phyloP scores from a whole-genome alignment of 306 rosid genomes.

The Arachis stenosperma region DNA sequence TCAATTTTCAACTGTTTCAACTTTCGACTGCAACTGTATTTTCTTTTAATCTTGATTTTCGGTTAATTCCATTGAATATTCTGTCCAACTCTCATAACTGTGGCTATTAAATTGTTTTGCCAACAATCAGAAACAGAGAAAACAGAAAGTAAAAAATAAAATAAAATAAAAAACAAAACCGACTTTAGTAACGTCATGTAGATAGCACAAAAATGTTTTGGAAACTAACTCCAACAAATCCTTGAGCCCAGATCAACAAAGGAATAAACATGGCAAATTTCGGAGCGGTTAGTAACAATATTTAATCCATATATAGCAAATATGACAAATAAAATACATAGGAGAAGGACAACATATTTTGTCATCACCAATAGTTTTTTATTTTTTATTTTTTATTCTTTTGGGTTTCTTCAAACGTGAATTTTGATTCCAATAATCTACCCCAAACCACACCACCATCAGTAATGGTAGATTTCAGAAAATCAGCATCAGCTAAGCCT shows the following conservation, averaged over 20 bases:
- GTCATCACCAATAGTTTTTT: neutral
- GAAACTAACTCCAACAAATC: neutral
- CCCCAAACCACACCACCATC: neutral
- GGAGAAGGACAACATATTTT: neutral
- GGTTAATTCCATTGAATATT: too few relatives aligned
- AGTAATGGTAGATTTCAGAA: neutral
- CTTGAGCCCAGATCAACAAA: neutral
- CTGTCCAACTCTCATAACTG: too few relatives aligned
- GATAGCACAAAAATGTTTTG: neutral
- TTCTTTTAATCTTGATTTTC: too few relatives aligned
- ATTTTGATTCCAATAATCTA: too few relatives aligned
- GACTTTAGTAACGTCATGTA: neutral
- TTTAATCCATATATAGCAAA: slow-evolving; percentile 25
- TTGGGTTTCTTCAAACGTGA: neutral
- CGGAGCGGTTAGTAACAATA: neutral
- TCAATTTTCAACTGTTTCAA: too few relatives aligned
- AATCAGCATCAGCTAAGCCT: neutral
- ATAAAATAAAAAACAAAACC: too few relatives aligned
- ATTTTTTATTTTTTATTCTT: neutral
- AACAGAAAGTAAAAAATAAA: too few relatives aligned
- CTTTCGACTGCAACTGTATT: too few relatives aligned
- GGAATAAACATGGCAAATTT: neutral
- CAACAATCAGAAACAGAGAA: too few relatives aligned
- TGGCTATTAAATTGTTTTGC: too few relatives aligned
- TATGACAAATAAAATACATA: too few relatives aligned